Evolutionary conservation across 768 basidiomycete species (phyloP).

Genomic region (Asterophora lycoperdoides): DNA sequence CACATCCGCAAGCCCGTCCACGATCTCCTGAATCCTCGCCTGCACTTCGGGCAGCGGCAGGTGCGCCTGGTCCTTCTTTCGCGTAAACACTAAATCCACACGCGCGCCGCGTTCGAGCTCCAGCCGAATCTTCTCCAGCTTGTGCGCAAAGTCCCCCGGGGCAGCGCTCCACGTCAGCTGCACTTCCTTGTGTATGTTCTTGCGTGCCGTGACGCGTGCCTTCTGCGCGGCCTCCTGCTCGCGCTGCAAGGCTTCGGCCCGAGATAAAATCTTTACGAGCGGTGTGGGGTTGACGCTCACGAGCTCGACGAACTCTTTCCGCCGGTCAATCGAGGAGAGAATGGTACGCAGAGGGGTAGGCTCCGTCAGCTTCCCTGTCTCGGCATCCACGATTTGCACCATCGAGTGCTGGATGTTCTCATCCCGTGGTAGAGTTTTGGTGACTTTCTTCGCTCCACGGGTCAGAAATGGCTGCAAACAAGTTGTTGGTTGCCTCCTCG

Average conservation of each 20-base stretch:
- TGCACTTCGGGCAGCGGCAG: conserved; percentile 38
- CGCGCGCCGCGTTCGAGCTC: conserved; percentile 57
- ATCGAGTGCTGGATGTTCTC: conserved; percentile 37
- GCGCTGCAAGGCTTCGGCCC: conserved; percentile 37
- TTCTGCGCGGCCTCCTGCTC: conserved; percentile 33
- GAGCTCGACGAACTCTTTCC: conserved; percentile 50
- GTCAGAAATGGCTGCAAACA: neutral
- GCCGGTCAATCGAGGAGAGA: conserved; percentile 39
- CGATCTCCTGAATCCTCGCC: conserved; percentile 39
- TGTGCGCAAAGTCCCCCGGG: conserved; percentile 58
- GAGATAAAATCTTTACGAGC: conserved; percentile 56
- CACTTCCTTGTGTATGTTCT: conserved; percentile 54
- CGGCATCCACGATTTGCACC: conserved; percentile 47
- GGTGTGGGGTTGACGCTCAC: conserved; percentile 45
- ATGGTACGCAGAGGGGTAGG: conserved; percentile 36
- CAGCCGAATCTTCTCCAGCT: conserved; percentile 52
- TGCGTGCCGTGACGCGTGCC: conserved; percentile 28
- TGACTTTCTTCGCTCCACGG: conserved; percentile 4
- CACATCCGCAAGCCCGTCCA: conserved; percentile 41
- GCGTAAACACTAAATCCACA: conserved; percentile 52
- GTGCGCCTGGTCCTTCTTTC: conserved; percentile 41
- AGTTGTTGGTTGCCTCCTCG: conserved; percentile 3
- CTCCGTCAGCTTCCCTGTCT: conserved; percentile 35
- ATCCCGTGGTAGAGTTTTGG: conserved; percentile 23
- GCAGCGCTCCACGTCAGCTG: conserved; percentile 68